Percentiles rank a stretch among this genome's conserved stretches.
Evolutionary conservation across 495 filamentous ascomycete species (phyloP).

Genomic region (Daldinia childiae): DNA sequence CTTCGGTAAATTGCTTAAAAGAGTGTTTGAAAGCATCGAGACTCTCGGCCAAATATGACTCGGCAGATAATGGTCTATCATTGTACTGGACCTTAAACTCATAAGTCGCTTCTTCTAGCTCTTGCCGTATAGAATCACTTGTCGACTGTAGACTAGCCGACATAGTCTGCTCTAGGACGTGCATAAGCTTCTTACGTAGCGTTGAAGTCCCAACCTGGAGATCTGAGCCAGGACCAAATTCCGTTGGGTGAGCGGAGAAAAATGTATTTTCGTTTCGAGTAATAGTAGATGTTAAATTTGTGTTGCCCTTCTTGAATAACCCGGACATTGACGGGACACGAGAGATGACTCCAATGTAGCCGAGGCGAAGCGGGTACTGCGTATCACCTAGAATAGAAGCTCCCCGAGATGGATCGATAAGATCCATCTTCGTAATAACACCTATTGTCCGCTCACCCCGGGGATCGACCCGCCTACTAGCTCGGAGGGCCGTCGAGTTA

Average conservation of each 20-base stretch:
- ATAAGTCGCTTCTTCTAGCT: conserved; percentile 96
- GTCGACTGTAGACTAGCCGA: conserved; percentile 86
- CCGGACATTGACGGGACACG: conserved; percentile 73
- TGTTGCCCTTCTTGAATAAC: conserved; percentile 84
- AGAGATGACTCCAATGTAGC: conserved; percentile 97
- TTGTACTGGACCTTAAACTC: conserved; percentile 99
- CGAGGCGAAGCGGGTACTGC: conserved; percentile 93
- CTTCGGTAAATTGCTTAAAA: conserved; percentile 90
- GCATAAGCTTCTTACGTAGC: conserved; percentile 94
- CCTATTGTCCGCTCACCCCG: conserved; percentile 96
- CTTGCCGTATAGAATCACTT: conserved; percentile 89
- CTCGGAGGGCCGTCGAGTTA: conserved; percentile 92
- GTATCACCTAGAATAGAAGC: conserved; percentile 80
- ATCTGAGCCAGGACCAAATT: conserved; percentile 78
- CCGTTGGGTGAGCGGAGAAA: conserved; percentile 82
- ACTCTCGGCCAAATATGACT: conserved; percentile 94
- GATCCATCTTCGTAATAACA: conserved; percentile 98
- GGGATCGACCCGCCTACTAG: conserved; percentile 91
- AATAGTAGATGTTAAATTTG: conserved; percentile 83
- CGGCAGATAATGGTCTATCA: conserved; percentile 90
- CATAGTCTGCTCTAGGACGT: conserved; percentile 97
- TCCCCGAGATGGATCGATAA: conserved; percentile 86
- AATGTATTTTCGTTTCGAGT: conserved; percentile 87
- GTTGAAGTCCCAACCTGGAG: conserved; percentile 84
- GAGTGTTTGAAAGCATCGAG: conserved; percentile 97